Percentiles rank a stretch among this genome's conserved stretches.
phyloP scores from a whole-genome alignment of 345 rosid species.

The Rhizophora apiculata region DNA sequence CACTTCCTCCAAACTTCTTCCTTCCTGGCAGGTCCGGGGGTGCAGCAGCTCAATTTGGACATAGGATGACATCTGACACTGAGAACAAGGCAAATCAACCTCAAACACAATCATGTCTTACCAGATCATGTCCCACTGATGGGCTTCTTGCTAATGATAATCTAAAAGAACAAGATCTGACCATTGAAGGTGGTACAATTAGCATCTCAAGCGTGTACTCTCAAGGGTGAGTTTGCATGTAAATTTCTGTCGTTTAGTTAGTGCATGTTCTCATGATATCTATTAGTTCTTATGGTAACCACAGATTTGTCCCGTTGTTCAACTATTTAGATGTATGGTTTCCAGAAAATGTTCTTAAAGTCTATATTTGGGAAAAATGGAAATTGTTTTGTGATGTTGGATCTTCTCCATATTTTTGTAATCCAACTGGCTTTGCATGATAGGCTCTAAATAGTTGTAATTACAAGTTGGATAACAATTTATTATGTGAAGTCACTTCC shows the following conservation, averaged over 20 bases:
- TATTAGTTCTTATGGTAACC: too few species aligned
- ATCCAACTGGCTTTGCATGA: neutral
- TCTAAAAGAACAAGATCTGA: conserved; percentile 48
- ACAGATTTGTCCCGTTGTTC: too few species aligned
- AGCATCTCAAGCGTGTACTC: conserved; percentile 84
- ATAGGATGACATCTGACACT: conserved; percentile 33
- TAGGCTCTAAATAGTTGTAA: neutral
- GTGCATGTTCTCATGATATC: too few species aligned
- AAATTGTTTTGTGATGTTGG: neutral
- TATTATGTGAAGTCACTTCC: neutral
- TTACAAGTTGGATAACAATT: too few species aligned
- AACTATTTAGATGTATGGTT: too few species aligned
- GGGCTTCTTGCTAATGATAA: conserved; percentile 41
- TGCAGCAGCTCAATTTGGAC: conserved; percentile 36
- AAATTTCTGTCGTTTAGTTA: too few species aligned
- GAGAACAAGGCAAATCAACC: conserved; percentile 36
- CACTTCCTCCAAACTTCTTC: conserved; percentile 54
- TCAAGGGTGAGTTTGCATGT: conserved; percentile 56
- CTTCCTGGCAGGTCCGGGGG: conserved; percentile 36
- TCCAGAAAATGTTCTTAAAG: neutral
- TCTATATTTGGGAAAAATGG: neutral
- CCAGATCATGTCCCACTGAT: conserved; percentile 28
- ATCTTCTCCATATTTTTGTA: neutral
- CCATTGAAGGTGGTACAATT: conserved; percentile 68
- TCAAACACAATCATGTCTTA: conserved; percentile 28